Percentiles rank a stretch among this genome's conserved stretches.
Evolutionary conservation across 139 green algal genomes (phyloP).

Genomic region (Chlorella sp.): DNA sequence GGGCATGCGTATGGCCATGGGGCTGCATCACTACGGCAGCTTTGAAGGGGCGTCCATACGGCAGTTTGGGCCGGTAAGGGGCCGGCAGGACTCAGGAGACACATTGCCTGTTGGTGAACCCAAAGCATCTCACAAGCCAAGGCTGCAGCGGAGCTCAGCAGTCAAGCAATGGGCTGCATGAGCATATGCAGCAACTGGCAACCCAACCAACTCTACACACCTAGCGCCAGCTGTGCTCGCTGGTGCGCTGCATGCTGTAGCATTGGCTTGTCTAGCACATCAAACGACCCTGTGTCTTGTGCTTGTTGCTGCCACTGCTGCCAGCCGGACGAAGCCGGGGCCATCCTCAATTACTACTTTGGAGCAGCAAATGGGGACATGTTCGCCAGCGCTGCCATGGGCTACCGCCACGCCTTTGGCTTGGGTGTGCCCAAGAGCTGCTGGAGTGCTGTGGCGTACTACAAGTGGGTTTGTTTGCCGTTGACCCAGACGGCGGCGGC

Average conservation of each 20-base stretch:
- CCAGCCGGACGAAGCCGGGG: constrained; percentile 43
- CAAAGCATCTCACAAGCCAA: neutral
- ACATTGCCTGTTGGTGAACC: neutral
- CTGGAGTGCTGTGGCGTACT: constrained; percentile 77
- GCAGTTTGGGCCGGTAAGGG: constrained; percentile 25
- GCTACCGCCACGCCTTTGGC: constrained; percentile 71
- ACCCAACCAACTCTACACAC: neutral
- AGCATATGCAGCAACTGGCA: neutral
- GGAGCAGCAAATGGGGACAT: constrained; percentile 61
- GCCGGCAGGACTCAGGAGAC: neutral
- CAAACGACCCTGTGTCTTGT: too few species aligned
- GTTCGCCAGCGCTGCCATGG: constrained; percentile 63
- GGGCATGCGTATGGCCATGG: constrained; percentile 46
- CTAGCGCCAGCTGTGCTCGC: neutral
- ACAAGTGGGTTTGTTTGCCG: too few species aligned
- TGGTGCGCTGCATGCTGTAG: neutral
- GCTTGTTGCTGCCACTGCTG: neutral
- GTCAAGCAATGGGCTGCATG: neutral
- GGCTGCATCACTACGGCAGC: constrained; percentile 38
- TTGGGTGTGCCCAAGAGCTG: constrained; percentile 73
- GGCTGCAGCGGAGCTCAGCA: neutral
- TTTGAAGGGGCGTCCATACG: constrained; percentile 16
- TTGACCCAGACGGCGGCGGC: too few species aligned
- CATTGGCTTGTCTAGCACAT: neutral
- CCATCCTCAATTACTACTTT: constrained; percentile 77